Conservation (phyloP, 139 green algal species). For the Chlorella sp. region DNA sequence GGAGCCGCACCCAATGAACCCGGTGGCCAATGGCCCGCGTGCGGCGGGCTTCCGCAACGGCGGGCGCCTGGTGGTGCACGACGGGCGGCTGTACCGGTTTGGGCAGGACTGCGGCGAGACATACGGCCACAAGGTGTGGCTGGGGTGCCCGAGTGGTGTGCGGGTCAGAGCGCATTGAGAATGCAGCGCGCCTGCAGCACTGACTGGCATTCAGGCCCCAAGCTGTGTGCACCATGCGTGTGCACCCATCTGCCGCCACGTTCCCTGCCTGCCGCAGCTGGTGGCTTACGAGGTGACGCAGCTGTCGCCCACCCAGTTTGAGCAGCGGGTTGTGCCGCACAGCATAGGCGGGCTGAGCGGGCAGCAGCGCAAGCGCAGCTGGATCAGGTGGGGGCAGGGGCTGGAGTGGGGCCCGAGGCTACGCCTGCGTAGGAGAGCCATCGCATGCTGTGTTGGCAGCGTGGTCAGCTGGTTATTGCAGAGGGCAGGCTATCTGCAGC, state of each 20-base stretch:
- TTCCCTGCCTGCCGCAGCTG: conserved; percentile 11
- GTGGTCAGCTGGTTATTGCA: too few species aligned
- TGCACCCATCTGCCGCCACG: too few species aligned
- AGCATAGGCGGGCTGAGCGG: conserved; percentile 18
- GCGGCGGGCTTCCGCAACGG: conserved; percentile 24
- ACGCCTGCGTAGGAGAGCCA: too few species aligned
- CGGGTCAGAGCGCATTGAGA: not conserved
- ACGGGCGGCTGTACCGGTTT: conserved; percentile 49
- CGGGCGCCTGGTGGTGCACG: conserved; percentile 39
- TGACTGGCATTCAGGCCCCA: not conserved
- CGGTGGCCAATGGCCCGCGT: conserved; percentile 23
- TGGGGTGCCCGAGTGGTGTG: not conserved
- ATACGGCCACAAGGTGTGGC: conserved; percentile 50
- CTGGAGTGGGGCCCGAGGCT: conserved; percentile 15
- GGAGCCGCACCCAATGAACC: conserved; percentile 42
- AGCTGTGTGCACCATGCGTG: not conserved
- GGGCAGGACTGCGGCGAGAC: conserved; percentile 55
- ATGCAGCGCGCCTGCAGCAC: not conserved
- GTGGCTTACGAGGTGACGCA: conserved; percentile 16
- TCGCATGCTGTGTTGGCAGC: not conserved
- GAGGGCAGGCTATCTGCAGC: not conserved
- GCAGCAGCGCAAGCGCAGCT: conserved; percentile 1
- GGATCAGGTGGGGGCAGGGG: conserved; percentile 13
- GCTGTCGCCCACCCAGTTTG: conserved; percentile 36
- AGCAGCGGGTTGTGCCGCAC: conserved; percentile 37